These are phyloP conservation scores for Leishmania arabica DNA, from an alignment of 208 protist genomes.

Conservation along the genomic window DNA sequence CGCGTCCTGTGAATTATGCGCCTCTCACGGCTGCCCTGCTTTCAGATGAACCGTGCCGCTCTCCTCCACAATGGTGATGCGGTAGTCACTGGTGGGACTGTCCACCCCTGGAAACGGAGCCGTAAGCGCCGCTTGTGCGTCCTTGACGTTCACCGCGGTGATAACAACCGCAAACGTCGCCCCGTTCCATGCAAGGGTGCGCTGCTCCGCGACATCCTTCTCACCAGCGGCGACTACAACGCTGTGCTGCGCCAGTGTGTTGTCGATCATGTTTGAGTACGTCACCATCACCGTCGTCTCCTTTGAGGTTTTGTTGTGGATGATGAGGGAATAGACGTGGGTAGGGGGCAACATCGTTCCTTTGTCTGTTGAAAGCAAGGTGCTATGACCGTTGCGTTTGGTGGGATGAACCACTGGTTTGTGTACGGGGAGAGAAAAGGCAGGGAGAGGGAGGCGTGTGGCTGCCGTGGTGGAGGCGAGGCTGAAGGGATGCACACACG, in stretches of 20 bases:
- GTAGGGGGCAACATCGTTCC: constrained; percentile 52
- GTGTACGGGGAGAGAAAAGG: background rate
- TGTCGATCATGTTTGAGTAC: constrained; percentile 34
- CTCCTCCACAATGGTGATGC: constrained; percentile 31
- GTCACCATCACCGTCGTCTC: constrained; percentile 39
- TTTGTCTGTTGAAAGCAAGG: background rate
- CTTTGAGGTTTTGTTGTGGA: constrained; percentile 46
- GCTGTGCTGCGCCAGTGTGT: constrained; percentile 3
- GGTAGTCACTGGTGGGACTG: constrained; percentile 40
- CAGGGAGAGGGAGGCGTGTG: background rate
- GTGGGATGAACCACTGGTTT: background rate
- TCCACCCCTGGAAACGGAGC: constrained; percentile 41
- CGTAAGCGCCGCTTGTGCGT: constrained; percentile 3
- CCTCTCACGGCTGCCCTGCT: background rate
- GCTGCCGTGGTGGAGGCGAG: background rate
- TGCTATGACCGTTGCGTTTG: background rate
- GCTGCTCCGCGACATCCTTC: background rate
- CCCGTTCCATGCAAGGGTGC: background rate
- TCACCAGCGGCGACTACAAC: constrained; percentile 19
- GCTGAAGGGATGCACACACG: background rate
- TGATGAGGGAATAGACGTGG: constrained; percentile 69
- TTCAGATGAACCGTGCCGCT: background rate
- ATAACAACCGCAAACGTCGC: background rate
- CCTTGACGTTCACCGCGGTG: background rate
- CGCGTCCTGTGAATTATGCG: background rate